Evolutionary conservation across 768 basidiomycete species (phyloP), one percentile per base, ranked within the genome.

Genomic region (Leccinum arenicola): DNA sequence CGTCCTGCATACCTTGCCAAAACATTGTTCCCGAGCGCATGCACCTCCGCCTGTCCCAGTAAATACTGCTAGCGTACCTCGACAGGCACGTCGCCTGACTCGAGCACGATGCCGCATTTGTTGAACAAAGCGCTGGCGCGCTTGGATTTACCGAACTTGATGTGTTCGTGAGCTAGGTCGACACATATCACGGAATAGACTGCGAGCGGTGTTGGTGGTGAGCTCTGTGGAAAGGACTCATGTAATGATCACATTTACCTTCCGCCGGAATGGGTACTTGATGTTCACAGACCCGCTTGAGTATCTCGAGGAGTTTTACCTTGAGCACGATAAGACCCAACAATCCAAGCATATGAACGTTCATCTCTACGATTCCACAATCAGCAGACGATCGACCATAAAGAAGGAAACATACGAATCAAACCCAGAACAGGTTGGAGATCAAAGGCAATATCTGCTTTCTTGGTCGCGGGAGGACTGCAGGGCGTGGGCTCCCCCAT

Each of bases 151-250:
- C 95, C 95, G 2, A 98, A 79, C 35, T 80, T 82, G 49, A 86
- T 75, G 66, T 95, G 94, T 69, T 95, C 92, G 56, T 85, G 80
- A 0, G 89, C 95, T 8, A 96, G 80, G 47, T 87, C 84, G 2
- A 87, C 75, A 3, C 89, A 94, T 1, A 83, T 75, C 1, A 72
- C 71, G 19, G 90, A 76, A 68, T 85, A 92, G 12, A 77, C 88
- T 91, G 62, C 33, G 17, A 35, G 58, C 3, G 8, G 15, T 25
- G 6, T 50, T 14, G 21, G 6, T 15, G 19, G 36, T 52, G 23
- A 65, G 52, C n/a, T 21, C 35, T 1, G 8, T 31, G 54, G 25
- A 58, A 48, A 23, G 40, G 3, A 3, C 36, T 48, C 1, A 1
- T 50, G 17, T 17, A 35, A 21, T 10, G 3, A 48, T 27, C 8